Percentiles rank a stretch among this genome's conserved stretches.
Evolutionary conservation across 352 stramenopile genomes (phyloP).

Genomic region (Pythium diclinum): DNA sequence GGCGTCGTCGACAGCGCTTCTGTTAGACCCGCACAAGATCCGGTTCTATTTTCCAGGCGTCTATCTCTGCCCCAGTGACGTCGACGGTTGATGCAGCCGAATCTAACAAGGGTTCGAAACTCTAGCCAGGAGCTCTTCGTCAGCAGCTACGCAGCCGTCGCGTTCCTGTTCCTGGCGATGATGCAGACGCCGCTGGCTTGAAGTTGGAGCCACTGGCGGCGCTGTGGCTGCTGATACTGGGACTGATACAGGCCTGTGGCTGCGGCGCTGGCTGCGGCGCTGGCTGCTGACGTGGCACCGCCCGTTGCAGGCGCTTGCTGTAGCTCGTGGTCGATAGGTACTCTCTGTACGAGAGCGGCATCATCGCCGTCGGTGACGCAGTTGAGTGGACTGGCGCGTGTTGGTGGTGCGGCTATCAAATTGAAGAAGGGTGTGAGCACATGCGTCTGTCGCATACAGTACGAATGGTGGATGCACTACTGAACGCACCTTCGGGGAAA

Average conservation of each 20-base stretch:
- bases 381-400: constrained; percentile 3
- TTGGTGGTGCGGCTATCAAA: constrained; percentile 13
- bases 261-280: neutral
- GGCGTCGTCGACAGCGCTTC: constrained; percentile 5
- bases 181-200: neutral
- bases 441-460: constrained; percentile 11
- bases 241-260: neutral
- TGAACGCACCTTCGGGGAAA: neutral
- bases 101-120: neutral
- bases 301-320: constrained; percentile 30
- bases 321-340: constrained; percentile 65
- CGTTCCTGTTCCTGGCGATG: neutral
- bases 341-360: constrained; percentile 35
- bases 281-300: neutral
- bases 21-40: neutral
- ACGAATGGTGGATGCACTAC: neutral
- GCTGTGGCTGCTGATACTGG: neutral
- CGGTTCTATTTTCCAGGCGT: constrained; percentile 2
- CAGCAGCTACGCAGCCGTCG: neutral
- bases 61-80: neutral
- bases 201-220: neutral
- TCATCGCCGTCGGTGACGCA: constrained; percentile 22
- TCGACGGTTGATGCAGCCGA: neutral
- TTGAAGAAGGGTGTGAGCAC: constrained; percentile 1
- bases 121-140: neutral